Evolutionary conservation across 23 red algal species (phyloP), one percentile per base, ranked within the genome.

Genomic region (Gracilaria gracilis): DNA sequence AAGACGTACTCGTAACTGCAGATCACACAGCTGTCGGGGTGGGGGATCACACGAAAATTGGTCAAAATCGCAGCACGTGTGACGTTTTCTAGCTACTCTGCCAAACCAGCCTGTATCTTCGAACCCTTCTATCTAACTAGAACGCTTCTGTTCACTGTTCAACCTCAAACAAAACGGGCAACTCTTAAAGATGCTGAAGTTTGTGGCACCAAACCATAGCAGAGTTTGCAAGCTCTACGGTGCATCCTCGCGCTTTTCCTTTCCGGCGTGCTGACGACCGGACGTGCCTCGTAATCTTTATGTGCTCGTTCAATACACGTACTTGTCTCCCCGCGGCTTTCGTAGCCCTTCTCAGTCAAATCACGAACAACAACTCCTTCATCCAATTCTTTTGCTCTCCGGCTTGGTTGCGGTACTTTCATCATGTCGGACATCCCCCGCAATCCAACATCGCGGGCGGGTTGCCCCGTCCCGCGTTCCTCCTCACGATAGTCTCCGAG

Each of bases 361-460:
- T 31, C 27, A 25, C 19, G 3, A 9, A 62, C 59, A 62, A 9
- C 24, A 9, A 11, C 59, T 24, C 59, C n/a, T n/a, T n/a, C n/a
- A n/a, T n/a, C n/a, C n/a, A 0, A 62, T 62, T 29, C 59, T 20
- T 62, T 62, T 62, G 2, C 59, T 62, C 19, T 62, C 24, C 23
- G 3, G 59, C 24, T 19, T 0, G 6, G 3, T 27, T 62, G 59
- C 24, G 9, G 23, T 69, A 32, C 72, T 77, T 51, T 77, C 39
- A 9, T 28, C 42, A 51, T 51, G 72, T 77, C 40, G 9, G 21
- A 37, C 25, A 12, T 51, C 39, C 46, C 72, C 31, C 38, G 34
- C 42, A 77, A 42, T 69, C 33, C 64, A 77, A 77, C 23, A 40
- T 77, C 72, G 46, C 4, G 46, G 27, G 46, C 46, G 40, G 72